Percentiles rank a stretch among this genome's conserved stretches.
These are phyloP conservation scores for Diplodia seriata DNA, from an alignment of 2,329 filamentous ascomycete species.

Conservation along the genomic window DNA sequence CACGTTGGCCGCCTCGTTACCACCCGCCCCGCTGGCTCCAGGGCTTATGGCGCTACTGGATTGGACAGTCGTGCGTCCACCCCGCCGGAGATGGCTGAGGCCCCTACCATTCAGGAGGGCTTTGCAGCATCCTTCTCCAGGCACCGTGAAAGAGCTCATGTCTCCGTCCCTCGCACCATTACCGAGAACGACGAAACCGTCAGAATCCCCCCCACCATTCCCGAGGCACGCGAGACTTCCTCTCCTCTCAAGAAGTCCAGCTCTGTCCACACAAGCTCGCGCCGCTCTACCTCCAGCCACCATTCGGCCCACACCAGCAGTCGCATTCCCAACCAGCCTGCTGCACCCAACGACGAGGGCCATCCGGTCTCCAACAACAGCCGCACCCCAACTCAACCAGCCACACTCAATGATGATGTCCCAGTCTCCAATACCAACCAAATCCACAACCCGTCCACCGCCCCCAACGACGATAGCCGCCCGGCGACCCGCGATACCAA, in stretches of 20 bases:
- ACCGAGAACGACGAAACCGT: background rate
- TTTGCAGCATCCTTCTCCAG: constrained; percentile 2
- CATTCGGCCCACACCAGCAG: background rate
- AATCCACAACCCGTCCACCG: too few relatives aligned
- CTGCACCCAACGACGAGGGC: background rate
- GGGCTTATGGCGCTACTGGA: constrained; percentile 15
- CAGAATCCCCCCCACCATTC: background rate
- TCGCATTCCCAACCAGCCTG: background rate
- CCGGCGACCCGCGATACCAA: constrained; percentile 5
- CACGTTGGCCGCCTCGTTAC: constrained; percentile 13
- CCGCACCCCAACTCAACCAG: background rate
- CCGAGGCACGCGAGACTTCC: constrained; percentile 4
- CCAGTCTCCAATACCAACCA: too few relatives aligned
- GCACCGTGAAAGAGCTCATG: constrained; percentile 6
- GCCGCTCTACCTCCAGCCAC: background rate
- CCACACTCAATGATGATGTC: background rate
- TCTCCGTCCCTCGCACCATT: background rate
- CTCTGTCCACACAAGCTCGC: background rate
- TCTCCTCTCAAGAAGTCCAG: background rate
- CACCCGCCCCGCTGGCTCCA: background rate
- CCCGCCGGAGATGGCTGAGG: constrained; percentile 2
- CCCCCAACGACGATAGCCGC: background rate
- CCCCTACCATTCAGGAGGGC: background rate
- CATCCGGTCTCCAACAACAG: background rate
- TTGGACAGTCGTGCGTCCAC: background rate